Base-by-base conservation (phyloP, 495 filamentous ascomycete species). In the Xylaria flabelliformis region DNA sequence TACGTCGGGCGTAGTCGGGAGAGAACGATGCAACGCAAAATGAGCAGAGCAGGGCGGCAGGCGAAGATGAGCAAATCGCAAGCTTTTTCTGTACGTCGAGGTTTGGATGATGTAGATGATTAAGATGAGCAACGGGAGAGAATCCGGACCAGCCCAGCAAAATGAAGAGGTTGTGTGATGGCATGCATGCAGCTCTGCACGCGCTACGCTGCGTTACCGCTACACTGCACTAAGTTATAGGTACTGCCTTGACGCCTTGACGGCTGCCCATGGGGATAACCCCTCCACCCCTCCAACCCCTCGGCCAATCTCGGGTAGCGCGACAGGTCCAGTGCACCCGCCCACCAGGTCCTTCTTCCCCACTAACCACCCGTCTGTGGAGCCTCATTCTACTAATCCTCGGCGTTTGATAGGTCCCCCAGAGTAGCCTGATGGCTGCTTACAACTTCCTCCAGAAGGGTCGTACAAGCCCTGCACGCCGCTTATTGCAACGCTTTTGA, bases 301-400 rank as follows among this genome's bases (percentile, higher is more conserved):
- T 79, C 77, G 77, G 77, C 77, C 75, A 79, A 79, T 79, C 67
- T 74, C 77, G 77, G 77, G 77, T 79, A 73, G 70, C 56, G 71
- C 66, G 64, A 72, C 41, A 6, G 17, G 15, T 12, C 39, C 69
- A 46, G 51, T 29, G 15, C 19, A 61, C 67, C 67, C 55, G 53
- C 36, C 29, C 48, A 53, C 36, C 48, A 66, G 42, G 64, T 66
- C 61, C 21, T 21, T 21, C 2, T 17, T 10, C 36, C 61, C 15
- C 61, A 46, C 41, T 29, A 39, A 46, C 41, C 29, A 39, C 26
- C 29, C 48, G 13, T n/a, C 41, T 24, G 53, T 44, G 39, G 26
- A 36, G 53, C 67, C 21, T 19, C 21, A 2, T 19, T 12, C 19
- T 42, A n/a, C 42, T 50, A 65, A 65, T 65, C 24, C n/a, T 17